Conservation (phyloP, 2,329 filamentous ascomycete genomes). For the Penicillium sp. region DNA sequence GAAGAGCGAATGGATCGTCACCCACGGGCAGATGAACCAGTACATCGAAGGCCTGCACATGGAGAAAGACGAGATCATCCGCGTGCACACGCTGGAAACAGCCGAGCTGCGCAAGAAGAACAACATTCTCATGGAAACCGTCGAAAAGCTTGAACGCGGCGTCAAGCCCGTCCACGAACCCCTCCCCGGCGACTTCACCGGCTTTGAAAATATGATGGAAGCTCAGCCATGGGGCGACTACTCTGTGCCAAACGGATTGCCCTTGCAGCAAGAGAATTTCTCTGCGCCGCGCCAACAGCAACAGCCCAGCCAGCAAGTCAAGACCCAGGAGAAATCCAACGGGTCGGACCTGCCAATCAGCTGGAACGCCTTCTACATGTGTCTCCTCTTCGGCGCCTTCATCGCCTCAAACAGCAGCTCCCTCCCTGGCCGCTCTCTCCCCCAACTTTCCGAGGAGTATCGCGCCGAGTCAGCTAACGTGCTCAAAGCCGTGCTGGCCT, state of each 20-base stretch:
- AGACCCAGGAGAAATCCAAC: slow-evolving; percentile 33
- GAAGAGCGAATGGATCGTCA: slow-evolving; percentile 62
- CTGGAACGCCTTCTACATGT: slow-evolving; percentile 76
- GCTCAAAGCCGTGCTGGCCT: slow-evolving; percentile 45
- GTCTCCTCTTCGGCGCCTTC: slow-evolving; percentile 93
- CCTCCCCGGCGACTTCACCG: slow-evolving; percentile 68
- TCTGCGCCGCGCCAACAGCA: slow-evolving; percentile 27
- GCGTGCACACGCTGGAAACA: slow-evolving; percentile 82
- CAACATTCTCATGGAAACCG: slow-evolving; percentile 67
- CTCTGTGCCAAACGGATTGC: slow-evolving; percentile 66
- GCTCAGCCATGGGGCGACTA: slow-evolving; percentile 74
- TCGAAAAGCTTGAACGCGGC: slow-evolving; percentile 48
- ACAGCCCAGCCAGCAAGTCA: slow-evolving; percentile 32
- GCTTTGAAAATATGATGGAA: slow-evolving; percentile 81
- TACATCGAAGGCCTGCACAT: slow-evolving; percentile 72
- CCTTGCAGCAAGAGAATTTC: slow-evolving; percentile 38
- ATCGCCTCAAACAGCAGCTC: slow-evolving; percentile 80
- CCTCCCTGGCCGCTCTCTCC: slow-evolving; percentile 55
- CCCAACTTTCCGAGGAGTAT: slow-evolving; percentile 46
- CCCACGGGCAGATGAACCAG: slow-evolving; percentile 70
- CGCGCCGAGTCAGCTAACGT: slow-evolving; percentile 48
- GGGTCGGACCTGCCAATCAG: slow-evolving; percentile 62
- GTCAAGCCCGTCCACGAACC: slow-evolving; percentile 35
- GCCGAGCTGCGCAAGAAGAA: slow-evolving; percentile 91
- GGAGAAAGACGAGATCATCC: slow-evolving; percentile 90